Base-by-base conservation (phyloP, 202 grass and related monocot genomes). In the Carex arenaria region DNA sequence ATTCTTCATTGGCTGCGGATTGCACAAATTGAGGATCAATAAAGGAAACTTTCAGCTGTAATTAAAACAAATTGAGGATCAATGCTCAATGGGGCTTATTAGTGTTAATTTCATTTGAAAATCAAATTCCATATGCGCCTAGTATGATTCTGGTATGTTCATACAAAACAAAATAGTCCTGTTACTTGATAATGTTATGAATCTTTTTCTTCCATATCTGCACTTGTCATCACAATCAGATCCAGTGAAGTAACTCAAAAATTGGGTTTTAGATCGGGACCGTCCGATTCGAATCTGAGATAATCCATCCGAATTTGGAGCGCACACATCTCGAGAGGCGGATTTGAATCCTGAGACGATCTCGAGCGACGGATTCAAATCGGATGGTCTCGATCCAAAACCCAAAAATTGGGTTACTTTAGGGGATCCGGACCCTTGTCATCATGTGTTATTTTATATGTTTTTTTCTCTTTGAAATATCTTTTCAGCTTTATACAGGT, bases 401-500 rank as follows among this genome's bases (percentile, higher is more conserved):
- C 26, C 26, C 26, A 26, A 26, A 26, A 26, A 26, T 26, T 26
- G 26, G 26, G 26, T 26, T 26, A 26, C 26, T 26, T 26, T 26
- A 26, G 26, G 26, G 26, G 26, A 26, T 26, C 26, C 1, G 26
- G 26, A 26, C 26, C 26, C 26, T 26, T 15, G 17, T 43, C 67
- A 62, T 26, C 26, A 74, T 63, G 42, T 61, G 14, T n/a, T 7
- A 54, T 84, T 67, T 60, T 84, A 1, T 52, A 26, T 26, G 26
- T 63, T 62, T 91, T 59, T 75, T 63, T 22, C 12, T 22, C 12
- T 88, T 86, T 85, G 80, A 15, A 78, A n/a, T 59, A 13, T 17
- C 15, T 56, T 60, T 87, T 23, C 88, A 94, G 93, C 92, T 67
- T 90, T 92, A 67, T 90, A 93, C 83, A 92, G 31, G 57, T 99